Conservation (phyloP, 345 rosid genomes). For the Geranium brycei region DNA sequence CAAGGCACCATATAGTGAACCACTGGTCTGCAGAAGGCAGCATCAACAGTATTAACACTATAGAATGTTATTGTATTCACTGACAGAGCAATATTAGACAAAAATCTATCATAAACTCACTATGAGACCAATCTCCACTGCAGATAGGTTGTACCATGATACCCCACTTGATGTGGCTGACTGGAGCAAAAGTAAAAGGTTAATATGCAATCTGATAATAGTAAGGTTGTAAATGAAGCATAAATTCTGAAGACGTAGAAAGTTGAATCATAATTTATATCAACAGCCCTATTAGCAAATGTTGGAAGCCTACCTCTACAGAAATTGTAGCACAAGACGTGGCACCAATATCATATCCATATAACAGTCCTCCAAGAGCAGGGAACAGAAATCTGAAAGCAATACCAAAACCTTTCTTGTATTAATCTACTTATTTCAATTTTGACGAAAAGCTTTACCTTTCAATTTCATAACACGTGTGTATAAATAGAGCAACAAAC, state of each 20-base stretch:
- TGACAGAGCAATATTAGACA: background rate
- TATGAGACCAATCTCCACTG: constrained; percentile 71
- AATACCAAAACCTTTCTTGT: constrained; percentile 6
- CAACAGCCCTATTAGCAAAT: background rate
- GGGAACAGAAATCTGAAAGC: constrained; percentile 84
- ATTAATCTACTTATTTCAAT: too few species aligned
- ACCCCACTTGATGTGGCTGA: constrained; percentile 66
- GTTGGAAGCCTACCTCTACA: constrained; percentile 35
- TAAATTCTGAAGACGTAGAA: background rate
- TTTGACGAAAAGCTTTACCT: background rate
- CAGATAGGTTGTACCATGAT: constrained; percentile 70
- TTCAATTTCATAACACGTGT: background rate
- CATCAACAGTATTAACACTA: background rate
- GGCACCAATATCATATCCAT: constrained; percentile 94
- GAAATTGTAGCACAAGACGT: constrained; percentile 88
- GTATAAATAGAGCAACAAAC: background rate
- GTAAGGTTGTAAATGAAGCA: background rate
- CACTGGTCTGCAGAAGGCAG: constrained; percentile 62
- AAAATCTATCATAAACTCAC: constrained; percentile 38
- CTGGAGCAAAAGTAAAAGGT: constrained; percentile 30
- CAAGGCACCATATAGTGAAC: constrained; percentile 83
- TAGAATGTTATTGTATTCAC: background rate
- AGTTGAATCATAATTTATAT: background rate
- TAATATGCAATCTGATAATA: background rate
- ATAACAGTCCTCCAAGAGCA: constrained; percentile 85